Evolutionary conservation across 441 rosid genomes (phyloP).

Genomic region (Populus hybrid): DNA sequence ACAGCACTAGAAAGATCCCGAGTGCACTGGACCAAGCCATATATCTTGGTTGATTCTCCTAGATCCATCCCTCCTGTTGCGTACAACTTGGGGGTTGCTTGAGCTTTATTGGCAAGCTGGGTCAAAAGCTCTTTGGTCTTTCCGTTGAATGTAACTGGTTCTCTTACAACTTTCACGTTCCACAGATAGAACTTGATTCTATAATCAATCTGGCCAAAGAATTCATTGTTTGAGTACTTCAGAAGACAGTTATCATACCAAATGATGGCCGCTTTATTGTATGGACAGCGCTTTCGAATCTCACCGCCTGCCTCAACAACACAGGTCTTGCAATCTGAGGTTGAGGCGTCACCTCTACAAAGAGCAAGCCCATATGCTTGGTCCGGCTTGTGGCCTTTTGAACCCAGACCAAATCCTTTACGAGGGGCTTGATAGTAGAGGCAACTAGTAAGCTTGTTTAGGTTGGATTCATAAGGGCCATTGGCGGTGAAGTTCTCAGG

Average conservation of each 20-base stretch:
- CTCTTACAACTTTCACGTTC: conserved; percentile 42
- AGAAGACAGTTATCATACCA: conserved; percentile 74
- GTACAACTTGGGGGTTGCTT: conserved; percentile 28
- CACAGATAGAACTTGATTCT: conserved; percentile 47
- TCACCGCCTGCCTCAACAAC: conserved; percentile 50
- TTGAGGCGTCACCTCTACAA: conserved; percentile 69
- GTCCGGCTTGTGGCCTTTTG: conserved; percentile 30
- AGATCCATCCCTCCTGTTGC: conserved; percentile 27
- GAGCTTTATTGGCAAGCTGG: conserved; percentile 28
- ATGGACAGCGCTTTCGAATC: conserved; percentile 49
- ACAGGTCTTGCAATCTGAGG: conserved; percentile 49
- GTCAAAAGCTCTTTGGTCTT: conserved; percentile 47
- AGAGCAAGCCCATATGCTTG: conserved; percentile 52
- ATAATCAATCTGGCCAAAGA: conserved; percentile 58
- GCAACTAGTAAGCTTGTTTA: conserved; percentile 32
- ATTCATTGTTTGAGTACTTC: conserved; percentile 46
- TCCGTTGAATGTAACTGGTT: conserved; percentile 39
- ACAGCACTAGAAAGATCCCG: conserved; percentile 32
- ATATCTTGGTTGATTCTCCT: conserved; percentile 15
- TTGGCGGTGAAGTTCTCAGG: conserved; percentile 47
- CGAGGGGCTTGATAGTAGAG: conserved; percentile 47
- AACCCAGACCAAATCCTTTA: conserved; percentile 38
- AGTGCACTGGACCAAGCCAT: conserved; percentile 45
- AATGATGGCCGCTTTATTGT: conserved; percentile 54
- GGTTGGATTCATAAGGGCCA: conserved; percentile 44